Evolutionary conservation across 2,329 filamentous ascomycete species (phyloP).

Genomic region (Sarocladiaceae sp.): DNA sequence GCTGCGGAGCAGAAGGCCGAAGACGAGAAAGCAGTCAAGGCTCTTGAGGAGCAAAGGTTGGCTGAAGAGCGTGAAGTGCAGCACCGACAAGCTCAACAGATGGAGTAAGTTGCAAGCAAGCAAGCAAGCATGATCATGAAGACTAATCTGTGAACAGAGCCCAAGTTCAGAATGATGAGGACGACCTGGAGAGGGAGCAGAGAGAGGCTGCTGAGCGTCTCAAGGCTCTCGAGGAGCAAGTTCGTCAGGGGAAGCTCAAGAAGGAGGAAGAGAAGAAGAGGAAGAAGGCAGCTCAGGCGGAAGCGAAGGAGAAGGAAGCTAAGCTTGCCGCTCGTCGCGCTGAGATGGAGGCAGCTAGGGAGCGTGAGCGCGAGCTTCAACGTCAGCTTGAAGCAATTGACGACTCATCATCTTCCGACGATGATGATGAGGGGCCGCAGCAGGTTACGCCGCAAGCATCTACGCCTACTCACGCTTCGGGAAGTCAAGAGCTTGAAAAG

Average conservation of each 20-base stretch:
- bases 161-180: slow-evolving; percentile 70
- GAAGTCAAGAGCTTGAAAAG: slow-evolving; percentile 51
- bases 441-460: slow-evolving; percentile 62
- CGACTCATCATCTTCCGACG: slow-evolving; percentile 54
- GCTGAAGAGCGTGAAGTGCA: slow-evolving; percentile 72
- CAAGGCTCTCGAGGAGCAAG: slow-evolving; percentile 87
- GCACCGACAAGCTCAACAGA: slow-evolving; percentile 64
- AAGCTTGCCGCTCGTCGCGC: slow-evolving; percentile 80
- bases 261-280: slow-evolving; percentile 94
- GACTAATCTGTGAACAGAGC: slow-evolving; percentile 50
- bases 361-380: slow-evolving; percentile 85
- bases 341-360: slow-evolving; percentile 86
- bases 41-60: slow-evolving; percentile 62
- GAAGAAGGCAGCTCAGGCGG: slow-evolving; percentile 82
- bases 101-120: slow-evolving; percentile 67
- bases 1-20: slow-evolving; percentile 10
- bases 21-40: slow-evolving; percentile 46
- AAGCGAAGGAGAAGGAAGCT: slow-evolving; percentile 83
- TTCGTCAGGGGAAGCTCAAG: slow-evolving; percentile 87
- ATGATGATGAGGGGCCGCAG: slow-evolving; percentile 74
- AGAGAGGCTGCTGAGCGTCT: slow-evolving; percentile 79
- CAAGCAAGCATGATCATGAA: not conserved
- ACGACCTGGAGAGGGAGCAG: slow-evolving; percentile 74
- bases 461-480: slow-evolving; percentile 52
- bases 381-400: slow-evolving; percentile 78